Evolutionary conservation across 2,329 filamentous ascomycete species (phyloP).

Genomic region (Parascedosporium putredinis): DNA sequence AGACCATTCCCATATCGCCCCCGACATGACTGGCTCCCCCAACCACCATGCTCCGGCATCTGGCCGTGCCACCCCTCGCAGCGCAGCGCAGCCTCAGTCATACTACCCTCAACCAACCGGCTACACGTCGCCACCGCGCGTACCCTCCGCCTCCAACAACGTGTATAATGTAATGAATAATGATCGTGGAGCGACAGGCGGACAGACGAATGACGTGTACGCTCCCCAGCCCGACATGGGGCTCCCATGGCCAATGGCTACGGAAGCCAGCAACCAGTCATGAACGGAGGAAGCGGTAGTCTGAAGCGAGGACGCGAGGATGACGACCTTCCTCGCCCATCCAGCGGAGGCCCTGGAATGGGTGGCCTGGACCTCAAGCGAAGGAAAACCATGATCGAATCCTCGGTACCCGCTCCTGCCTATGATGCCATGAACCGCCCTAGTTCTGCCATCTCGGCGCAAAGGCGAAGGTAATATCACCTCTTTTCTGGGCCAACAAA

Average conservation of each 20-base stretch:
- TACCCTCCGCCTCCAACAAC: conserved; percentile 61
- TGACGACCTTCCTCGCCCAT: conserved; percentile 48
- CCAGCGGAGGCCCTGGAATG: conserved; percentile 34
- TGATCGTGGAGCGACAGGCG: conserved; percentile 52
- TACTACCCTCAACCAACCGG: conserved; percentile 61
- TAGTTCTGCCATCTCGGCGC: conserved; percentile 31
- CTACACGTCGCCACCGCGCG: conserved; percentile 71
- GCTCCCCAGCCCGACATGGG: conserved; percentile 27
- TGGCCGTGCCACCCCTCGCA: conserved; percentile 77
- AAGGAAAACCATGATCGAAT: conserved; percentile 64
- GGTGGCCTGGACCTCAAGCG: conserved; percentile 56
- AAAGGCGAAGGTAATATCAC: conserved; percentile 25
- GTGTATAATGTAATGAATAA: conserved; percentile 86
- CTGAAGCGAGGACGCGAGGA: conserved; percentile 47
- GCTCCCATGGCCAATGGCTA: conserved; percentile 55
- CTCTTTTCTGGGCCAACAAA: conserved; percentile 2
- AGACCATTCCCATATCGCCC: conserved; percentile 64
- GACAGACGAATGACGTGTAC: conserved; percentile 61
- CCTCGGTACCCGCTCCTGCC: conserved; percentile 36
- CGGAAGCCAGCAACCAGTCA: conserved; percentile 46
- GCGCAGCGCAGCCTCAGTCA: conserved; percentile 57
- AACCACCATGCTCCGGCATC: conserved; percentile 67
- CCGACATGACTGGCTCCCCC: conserved; percentile 76
- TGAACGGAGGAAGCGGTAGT: conserved; percentile 49
- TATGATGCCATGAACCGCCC: conserved; percentile 41